phyloP scores from a whole-genome alignment of 2,329 filamentous ascomycete species.

The Pseudogymnoascus sp. region DNA sequence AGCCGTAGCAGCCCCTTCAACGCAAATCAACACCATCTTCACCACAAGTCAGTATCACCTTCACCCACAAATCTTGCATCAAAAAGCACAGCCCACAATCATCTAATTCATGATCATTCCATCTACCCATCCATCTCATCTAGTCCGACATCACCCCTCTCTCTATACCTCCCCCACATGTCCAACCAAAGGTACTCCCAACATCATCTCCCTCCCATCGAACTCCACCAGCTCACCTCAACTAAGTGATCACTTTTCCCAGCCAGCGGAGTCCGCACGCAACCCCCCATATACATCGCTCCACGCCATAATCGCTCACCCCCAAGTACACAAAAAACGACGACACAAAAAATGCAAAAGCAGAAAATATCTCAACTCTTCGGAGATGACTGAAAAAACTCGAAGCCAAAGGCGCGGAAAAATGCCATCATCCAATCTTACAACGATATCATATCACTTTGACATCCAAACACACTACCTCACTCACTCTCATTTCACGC shows the following conservation, averaged over 20 bases:
- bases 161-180: background rate
- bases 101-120: slow-evolving; percentile 4
- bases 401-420: background rate
- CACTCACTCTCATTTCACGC: background rate
- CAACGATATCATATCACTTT: background rate
- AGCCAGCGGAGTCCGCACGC: background rate
- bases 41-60: background rate
- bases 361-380: background rate
- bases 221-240: background rate
- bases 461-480: background rate
- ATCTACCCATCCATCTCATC: background rate
- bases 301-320: background rate
- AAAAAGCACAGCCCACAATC: background rate
- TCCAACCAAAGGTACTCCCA: background rate
- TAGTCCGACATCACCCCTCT: background rate
- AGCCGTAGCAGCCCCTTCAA: background rate
- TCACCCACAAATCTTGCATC: background rate
- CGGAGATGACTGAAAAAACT: background rate
- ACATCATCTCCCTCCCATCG: background rate
- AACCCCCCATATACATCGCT: background rate
- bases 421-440: background rate
- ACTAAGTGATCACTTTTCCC: background rate
- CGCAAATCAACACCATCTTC: background rate
- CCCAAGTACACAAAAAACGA: background rate
- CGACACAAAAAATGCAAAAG: background rate